phyloP scores from a whole-genome alignment of 441 rosid genomes.

The Mallotus repandus region DNA sequence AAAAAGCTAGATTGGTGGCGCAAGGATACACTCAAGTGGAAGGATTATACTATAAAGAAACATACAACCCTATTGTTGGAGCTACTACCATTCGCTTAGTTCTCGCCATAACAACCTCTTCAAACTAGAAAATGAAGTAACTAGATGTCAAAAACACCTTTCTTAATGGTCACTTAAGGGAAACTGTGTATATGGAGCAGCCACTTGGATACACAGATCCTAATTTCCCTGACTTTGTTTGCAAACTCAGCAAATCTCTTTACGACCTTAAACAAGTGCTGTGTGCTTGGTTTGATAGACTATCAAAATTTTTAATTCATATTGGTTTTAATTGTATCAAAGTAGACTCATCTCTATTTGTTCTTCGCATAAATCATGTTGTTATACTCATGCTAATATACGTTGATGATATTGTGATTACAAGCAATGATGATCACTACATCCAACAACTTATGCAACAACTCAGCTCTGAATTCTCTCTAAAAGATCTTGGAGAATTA shows the following conservation, averaged over 20 bases:
- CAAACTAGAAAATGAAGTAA: not conserved
- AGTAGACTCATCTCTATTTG: not conserved
- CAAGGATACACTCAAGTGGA: no score
- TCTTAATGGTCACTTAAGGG: not conserved
- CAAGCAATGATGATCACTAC: not conserved
- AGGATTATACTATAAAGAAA: not conserved
- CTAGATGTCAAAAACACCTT: no score
- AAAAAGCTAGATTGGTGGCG: no score
- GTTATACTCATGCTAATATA: no score
- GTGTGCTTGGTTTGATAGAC: not conserved
- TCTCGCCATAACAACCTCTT: not conserved
- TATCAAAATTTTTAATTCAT: not conserved
- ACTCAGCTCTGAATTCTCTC: not conserved
- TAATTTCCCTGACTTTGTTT: not conserved
- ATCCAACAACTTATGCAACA: not conserved
- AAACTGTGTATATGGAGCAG: not conserved
- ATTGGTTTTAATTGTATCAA: not conserved
- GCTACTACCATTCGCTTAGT: not conserved
- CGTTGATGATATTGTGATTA: not conserved
- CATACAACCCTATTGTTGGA: not conserved
- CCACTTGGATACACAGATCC: not conserved
- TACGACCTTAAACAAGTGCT: not conserved
- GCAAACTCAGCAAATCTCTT: not conserved
- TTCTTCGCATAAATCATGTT: not conserved
- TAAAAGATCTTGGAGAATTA: not conserved